Evolutionary conservation across 2,329 filamentous ascomycete genomes (phyloP).

Genomic region (Anisogramma anomala): DNA sequence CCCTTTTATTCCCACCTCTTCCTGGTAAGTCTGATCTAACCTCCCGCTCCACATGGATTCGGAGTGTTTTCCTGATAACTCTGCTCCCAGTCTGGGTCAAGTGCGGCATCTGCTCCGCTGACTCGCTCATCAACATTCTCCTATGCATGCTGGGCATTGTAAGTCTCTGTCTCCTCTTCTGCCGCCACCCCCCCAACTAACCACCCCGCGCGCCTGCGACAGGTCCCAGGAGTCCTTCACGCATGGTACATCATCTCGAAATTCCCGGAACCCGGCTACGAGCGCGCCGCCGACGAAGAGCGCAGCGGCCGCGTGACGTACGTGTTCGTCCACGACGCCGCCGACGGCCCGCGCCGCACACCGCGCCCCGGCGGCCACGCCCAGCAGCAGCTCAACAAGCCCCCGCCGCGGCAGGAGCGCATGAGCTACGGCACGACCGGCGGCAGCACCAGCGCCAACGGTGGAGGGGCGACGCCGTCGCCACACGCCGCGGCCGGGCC

Average conservation of each 20-base stretch:
- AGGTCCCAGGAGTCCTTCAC: constrained; percentile 80
- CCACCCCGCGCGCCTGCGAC: neutral
- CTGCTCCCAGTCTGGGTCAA: constrained; percentile 77
- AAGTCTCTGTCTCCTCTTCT: constrained; percentile 19
- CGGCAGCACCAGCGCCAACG: too few species aligned
- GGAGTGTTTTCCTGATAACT: constrained; percentile 21
- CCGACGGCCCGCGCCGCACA: constrained; percentile 19
- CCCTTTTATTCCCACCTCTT: constrained; percentile 54
- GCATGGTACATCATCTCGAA: constrained; percentile 96
- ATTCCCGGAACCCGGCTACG: constrained; percentile 64
- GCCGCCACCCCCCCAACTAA: constrained; percentile 21
- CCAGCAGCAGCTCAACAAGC: constrained; percentile 23
- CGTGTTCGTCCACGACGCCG: constrained; percentile 53
- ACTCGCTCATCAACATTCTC: constrained; percentile 89
- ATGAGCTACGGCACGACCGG: constrained; percentile 39
- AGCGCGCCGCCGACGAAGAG: constrained; percentile 45
- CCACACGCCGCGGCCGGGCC: constrained; percentile 26
- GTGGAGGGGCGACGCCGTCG: too few species aligned
- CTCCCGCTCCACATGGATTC: neutral
- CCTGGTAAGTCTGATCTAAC: constrained; percentile 38
- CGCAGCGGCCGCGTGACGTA: constrained; percentile 58
- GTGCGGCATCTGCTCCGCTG: constrained; percentile 79
- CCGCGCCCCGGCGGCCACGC: constrained; percentile 26
- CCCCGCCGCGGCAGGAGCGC: constrained; percentile 23
- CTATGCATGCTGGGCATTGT: constrained; percentile 66